phyloP scores from a whole-genome alignment of 306 rosid genomes.

The Herpetospermum pedunculosum region DNA sequence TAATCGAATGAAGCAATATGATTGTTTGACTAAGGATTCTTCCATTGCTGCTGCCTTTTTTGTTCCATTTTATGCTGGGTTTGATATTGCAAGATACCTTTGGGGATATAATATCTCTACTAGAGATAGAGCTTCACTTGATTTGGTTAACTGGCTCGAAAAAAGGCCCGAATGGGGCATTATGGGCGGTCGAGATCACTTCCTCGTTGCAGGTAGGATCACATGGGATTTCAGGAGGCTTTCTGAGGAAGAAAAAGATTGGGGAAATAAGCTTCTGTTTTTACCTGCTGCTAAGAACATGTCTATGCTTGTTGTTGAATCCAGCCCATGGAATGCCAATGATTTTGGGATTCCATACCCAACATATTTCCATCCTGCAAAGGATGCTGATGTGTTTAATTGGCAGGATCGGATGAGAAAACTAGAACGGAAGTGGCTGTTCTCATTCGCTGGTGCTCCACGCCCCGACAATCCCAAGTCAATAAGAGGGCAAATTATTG shows the following conservation, averaged over 20 bases:
- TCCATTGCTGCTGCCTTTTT: slow-evolving; percentile 83
- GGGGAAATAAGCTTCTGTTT: slow-evolving; percentile 96
- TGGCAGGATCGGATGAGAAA: slow-evolving; percentile 50
- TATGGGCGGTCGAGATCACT: slow-evolving; percentile 89
- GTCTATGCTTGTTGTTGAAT: slow-evolving; percentile 99
- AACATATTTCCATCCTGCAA: slow-evolving; percentile 93
- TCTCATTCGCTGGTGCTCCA: slow-evolving; percentile 98
- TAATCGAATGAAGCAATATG: slow-evolving; percentile 92
- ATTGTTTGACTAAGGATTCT: slow-evolving; percentile 78
- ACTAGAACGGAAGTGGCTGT: slow-evolving; percentile 49
- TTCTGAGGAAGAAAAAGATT: slow-evolving; percentile 51
- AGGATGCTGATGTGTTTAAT: slow-evolving; percentile 56
- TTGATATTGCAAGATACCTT: slow-evolving; percentile 80
- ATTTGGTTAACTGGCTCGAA: slow-evolving; percentile 80
- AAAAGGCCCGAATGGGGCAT: slow-evolving; percentile 89
- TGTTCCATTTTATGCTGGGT: slow-evolving; percentile 95
- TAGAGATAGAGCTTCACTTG: slow-evolving; percentile 91
- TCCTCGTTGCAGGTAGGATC: slow-evolving; percentile 93
- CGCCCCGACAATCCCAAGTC: slow-evolving; percentile 85
- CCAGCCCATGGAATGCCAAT: slow-evolving; percentile 99
- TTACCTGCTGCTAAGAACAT: slow-evolving; percentile 87
- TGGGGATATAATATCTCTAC: slow-evolving; percentile 77
- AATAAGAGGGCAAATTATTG: slow-evolving; percentile 76
- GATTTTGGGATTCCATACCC: slow-evolving; percentile 98
- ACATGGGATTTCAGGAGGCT: slow-evolving; percentile 95